Conservation (phyloP, 2,329 filamentous ascomycete genomes). For the Fusarium mexicanum region DNA sequence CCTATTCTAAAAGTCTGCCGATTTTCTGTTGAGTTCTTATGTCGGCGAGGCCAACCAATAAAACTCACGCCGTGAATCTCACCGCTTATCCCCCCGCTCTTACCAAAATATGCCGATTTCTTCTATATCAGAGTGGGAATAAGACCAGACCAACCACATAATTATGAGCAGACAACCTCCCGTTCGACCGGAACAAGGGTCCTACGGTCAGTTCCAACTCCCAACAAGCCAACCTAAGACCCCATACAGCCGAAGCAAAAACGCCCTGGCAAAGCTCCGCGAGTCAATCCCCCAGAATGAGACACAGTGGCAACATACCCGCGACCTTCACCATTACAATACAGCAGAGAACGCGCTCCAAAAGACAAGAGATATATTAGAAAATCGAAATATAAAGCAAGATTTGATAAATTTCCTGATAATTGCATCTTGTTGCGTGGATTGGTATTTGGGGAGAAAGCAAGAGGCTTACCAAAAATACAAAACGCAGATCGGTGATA, state of each 20-base stretch:
- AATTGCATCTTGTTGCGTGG: background rate
- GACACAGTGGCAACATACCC: background rate
- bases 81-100: background rate
- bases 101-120: rapidly evolving
- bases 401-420: background rate
- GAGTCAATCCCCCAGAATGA: background rate
- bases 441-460: background rate
- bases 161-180: background rate
- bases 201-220: background rate
- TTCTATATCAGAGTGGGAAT: rapidly evolving
- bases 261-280: background rate
- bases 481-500: background rate
- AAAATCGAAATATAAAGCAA: background rate
- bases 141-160: rapidly evolving
- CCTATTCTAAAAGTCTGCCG: rapidly evolving
- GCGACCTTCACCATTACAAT: rapidly evolving
- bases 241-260: rapidly evolving
- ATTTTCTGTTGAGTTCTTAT: rapidly evolving
- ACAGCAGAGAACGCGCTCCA: background rate
- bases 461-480: background rate
- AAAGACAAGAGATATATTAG: background rate
- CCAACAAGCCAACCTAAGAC: rapidly evolving
- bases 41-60: background rate
- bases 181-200: background rate
- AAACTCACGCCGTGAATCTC: background rate